Percentiles rank a stretch among this genome's conserved stretches.
Evolutionary conservation across 2,329 filamentous ascomycete genomes (phyloP).

Genomic region (Botrytis byssoidea): DNA sequence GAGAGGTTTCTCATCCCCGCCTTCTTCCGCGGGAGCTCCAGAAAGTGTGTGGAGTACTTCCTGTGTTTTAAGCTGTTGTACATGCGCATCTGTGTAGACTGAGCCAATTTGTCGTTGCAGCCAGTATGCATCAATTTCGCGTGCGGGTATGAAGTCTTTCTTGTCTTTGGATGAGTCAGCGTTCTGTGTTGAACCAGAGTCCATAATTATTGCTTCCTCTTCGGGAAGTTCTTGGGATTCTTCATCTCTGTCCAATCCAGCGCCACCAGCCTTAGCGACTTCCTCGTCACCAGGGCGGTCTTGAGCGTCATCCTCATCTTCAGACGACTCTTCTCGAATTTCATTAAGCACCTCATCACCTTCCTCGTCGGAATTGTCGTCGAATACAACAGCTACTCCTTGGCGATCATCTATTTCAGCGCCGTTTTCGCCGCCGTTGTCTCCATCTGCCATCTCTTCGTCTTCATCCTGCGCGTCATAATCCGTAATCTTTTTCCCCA

Average conservation of each 20-base stretch:
- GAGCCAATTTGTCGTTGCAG: slow-evolving; percentile 87
- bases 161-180: slow-evolving; percentile 46
- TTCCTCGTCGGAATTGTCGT: slow-evolving; percentile 82
- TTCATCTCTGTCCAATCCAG: slow-evolving; percentile 48
- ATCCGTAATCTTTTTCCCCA: slow-evolving; percentile 98
- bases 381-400: slow-evolving; percentile 96
- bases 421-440: slow-evolving; percentile 63
- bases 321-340: slow-evolving; percentile 82
- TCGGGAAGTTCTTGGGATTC: slow-evolving; percentile 53
- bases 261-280: slow-evolving; percentile 51
- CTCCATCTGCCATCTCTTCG: slow-evolving; percentile 74
- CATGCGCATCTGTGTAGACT: slow-evolving; percentile 87
- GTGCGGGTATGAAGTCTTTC: slow-evolving; percentile 68
- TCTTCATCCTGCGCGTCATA: slow-evolving; percentile 97
- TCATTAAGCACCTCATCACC: slow-evolving; percentile 76
- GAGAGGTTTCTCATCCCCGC: slow-evolving; percentile 78
- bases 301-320: slow-evolving; percentile 70
- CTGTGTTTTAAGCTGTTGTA: slow-evolving; percentile 88
- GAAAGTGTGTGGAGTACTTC: slow-evolving; percentile 80
- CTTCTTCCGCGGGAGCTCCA: slow-evolving; percentile 69
- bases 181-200: slow-evolving; percentile 57
- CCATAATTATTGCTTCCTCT: slow-evolving; percentile 80
- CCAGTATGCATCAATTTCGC: slow-evolving; percentile 98
- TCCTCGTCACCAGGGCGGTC: slow-evolving; percentile 54
- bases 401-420: slow-evolving; percentile 90